Conservation (phyloP, 1,284 basidiomycete species). For the Cryptococcus floricola region DNA sequence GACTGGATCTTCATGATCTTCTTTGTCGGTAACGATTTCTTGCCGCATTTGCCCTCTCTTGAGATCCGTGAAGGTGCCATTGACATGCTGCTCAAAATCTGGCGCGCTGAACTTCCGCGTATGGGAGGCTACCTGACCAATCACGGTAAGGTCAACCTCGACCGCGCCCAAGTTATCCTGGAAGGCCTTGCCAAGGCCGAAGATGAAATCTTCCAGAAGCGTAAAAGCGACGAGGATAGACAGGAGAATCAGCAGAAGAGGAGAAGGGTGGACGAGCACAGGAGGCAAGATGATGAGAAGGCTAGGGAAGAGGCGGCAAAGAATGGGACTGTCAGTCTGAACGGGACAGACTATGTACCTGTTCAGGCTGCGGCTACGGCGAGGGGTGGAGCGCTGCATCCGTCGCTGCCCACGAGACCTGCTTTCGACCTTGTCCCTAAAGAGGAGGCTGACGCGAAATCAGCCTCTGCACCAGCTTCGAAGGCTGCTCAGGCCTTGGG, state of each 20-base stretch:
- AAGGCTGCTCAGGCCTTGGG: constrained; percentile 39
- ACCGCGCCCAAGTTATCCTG: constrained; percentile 86
- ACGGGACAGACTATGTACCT: constrained; percentile 46
- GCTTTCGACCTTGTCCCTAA: constrained; percentile 63
- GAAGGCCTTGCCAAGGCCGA: constrained; percentile 88
- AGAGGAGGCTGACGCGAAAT: constrained; percentile 4
- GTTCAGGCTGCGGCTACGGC: constrained; percentile 35
- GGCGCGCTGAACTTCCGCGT: constrained; percentile 84
- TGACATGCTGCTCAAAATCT: constrained; percentile 91
- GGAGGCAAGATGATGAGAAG: constrained; percentile 51
- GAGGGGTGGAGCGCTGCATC: constrained; percentile 45
- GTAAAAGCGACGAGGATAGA: constrained; percentile 91
- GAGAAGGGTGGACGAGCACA: constrained; percentile 70
- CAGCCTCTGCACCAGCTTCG: too few species aligned
- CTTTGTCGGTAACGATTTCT: constrained; percentile 99
- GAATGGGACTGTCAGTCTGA: constrained; percentile 47
- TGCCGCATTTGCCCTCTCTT: constrained; percentile 94
- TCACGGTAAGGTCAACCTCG: constrained; percentile 82
- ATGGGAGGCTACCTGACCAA: constrained; percentile 98
- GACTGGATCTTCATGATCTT: constrained; percentile 99
- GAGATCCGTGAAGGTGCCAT: constrained; percentile 99
- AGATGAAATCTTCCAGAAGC: constrained; percentile 89
- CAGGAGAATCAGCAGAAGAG: constrained; percentile 86
- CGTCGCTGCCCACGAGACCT: constrained; percentile 59
- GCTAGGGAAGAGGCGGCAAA: constrained; percentile 12